Percentiles rank a stretch among this genome's conserved stretches.
These are phyloP conservation scores for Pseudogymnoascus sp. DNA, from an alignment of 2,329 filamentous ascomycete species.

Conservation along the genomic window DNA sequence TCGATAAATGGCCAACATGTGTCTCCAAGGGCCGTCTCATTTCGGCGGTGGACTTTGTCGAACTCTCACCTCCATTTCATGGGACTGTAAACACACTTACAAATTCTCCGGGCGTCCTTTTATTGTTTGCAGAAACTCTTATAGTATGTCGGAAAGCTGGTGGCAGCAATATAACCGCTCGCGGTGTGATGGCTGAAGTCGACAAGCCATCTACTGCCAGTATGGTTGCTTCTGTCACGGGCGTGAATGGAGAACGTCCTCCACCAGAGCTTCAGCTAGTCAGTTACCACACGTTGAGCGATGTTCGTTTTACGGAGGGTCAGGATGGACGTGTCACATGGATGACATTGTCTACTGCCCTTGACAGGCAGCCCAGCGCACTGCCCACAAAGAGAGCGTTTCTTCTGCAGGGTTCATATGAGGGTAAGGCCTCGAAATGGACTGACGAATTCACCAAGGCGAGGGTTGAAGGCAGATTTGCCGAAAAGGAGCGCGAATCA, in stretches of 20 bases:
- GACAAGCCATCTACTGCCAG: constrained; percentile 67
- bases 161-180: constrained; percentile 56
- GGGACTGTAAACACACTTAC: constrained; percentile 11
- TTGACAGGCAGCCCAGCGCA: constrained; percentile 38
- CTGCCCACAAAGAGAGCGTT: constrained; percentile 58
- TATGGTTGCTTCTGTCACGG: constrained; percentile 55
- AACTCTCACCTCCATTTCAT: constrained; percentile 65
- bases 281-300: constrained; percentile 61
- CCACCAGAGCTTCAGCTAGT: constrained; percentile 66
- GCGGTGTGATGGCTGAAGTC: constrained; percentile 73
- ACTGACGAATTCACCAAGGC: constrained; percentile 83
- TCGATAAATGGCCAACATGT: constrained; percentile 67
- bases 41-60: constrained; percentile 69
- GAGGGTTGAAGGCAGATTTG: constrained; percentile 74
- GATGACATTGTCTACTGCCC: constrained; percentile 52
- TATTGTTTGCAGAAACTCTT: constrained; percentile 78
- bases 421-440: constrained; percentile 67
- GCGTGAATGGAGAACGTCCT: constrained; percentile 50
- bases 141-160: constrained; percentile 66
- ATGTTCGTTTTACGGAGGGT: constrained; percentile 67
- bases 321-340: constrained; percentile 56
- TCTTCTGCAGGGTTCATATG: constrained; percentile 64
- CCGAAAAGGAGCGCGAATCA: constrained; percentile 74
- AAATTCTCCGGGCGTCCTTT: constrained; percentile 59
- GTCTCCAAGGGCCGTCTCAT: constrained; percentile 71